Evolutionary conservation across 2,329 filamentous ascomycete species (phyloP).

Genomic region (Trichoderma koningiopsis): DNA sequence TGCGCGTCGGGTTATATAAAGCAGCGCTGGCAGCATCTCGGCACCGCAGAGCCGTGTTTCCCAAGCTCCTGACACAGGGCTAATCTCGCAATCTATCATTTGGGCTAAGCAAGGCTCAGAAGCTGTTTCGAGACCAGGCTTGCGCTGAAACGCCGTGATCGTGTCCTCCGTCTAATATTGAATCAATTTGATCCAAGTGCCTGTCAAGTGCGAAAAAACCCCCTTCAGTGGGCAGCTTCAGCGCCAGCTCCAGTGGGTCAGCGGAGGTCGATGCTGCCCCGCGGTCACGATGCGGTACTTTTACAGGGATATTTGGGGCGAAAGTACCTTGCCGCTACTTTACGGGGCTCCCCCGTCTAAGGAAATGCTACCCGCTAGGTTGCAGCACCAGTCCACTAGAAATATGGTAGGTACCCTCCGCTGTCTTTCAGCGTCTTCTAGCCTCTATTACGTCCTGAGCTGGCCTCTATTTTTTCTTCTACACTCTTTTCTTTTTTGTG

Average conservation of each 20-base stretch:
- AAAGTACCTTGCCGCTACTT: conserved; percentile 18
- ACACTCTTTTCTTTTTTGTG: neutral
- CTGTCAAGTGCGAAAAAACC: neutral
- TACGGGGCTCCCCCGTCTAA: conserved; percentile 8
- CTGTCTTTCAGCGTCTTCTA: neutral
- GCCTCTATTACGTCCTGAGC: neutral
- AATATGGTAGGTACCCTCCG: conserved; percentile 20
- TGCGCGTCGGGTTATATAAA: neutral
- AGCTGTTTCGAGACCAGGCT: conserved; percentile 13
- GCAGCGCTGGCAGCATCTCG: neutral
- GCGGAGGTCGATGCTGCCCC: conserved; percentile 2
- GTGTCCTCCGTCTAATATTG: neutral
- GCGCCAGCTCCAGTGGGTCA: conserved; percentile 3
- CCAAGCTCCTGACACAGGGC: conserved; percentile 15
- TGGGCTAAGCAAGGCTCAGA: conserved; percentile 1
- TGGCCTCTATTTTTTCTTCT: conserved; percentile 12
- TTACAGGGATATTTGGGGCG: conserved; percentile 8
- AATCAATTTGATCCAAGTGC: neutral
- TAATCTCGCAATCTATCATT: neutral
- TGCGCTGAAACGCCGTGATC: conserved; percentile 15
- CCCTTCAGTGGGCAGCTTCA: conserved; percentile 4
- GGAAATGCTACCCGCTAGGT: conserved; percentile 22
- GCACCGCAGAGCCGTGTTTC: neutral
- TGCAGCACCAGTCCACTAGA: conserved; percentile 24
- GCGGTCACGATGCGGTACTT: conserved; percentile 18